A percentile compares a stretch with the other conserved stretches of the same genome.
Conservation (phyloP, 2,329 filamentous ascomycete genomes). For the Sordariomycetes sp. region DNA sequence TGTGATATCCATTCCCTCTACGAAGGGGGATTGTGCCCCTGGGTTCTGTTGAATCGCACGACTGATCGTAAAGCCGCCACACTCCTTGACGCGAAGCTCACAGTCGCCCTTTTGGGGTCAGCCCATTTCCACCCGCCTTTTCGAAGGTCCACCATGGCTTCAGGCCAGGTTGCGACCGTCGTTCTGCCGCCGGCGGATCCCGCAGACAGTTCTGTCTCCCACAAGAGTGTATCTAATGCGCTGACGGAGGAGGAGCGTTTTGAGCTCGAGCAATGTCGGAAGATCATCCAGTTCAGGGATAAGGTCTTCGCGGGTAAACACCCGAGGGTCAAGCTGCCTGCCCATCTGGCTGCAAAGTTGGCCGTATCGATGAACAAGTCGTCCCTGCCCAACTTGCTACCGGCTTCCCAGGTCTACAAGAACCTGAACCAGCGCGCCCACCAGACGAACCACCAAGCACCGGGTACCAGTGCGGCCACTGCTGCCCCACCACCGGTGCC, state of each 20-base stretch:
- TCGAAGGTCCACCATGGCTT: not conserved
- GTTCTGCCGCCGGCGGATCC: not conserved
- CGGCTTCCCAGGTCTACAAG: not conserved
- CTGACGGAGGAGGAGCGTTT: constrained; percentile 4
- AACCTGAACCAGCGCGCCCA: not conserved
- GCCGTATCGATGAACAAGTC: constrained; percentile 7
- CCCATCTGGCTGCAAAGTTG: constrained; percentile 20
- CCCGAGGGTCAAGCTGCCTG: constrained; percentile 46
- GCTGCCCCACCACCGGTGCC: constrained; percentile 8
- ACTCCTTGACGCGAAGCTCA: not conserved
- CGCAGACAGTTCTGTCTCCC: not conserved
- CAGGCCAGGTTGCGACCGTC: not conserved
- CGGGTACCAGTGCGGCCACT: not conserved
- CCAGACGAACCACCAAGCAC: constrained; percentile 9
- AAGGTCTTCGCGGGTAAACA: constrained; percentile 70
- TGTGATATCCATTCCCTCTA: not conserved
- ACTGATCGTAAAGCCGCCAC: not conserved
- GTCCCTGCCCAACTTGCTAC: constrained; percentile 1
- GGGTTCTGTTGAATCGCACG: not conserved
- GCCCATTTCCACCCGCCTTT: not conserved
- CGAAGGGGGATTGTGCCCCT: not conserved
- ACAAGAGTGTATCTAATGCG: not conserved
- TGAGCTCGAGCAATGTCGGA: constrained; percentile 49
- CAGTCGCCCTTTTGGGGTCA: not conserved
- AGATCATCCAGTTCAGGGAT: constrained; percentile 73